Conservation (phyloP, 2,329 filamentous ascomycete genomes). For the Talaromyces sp. region DNA sequence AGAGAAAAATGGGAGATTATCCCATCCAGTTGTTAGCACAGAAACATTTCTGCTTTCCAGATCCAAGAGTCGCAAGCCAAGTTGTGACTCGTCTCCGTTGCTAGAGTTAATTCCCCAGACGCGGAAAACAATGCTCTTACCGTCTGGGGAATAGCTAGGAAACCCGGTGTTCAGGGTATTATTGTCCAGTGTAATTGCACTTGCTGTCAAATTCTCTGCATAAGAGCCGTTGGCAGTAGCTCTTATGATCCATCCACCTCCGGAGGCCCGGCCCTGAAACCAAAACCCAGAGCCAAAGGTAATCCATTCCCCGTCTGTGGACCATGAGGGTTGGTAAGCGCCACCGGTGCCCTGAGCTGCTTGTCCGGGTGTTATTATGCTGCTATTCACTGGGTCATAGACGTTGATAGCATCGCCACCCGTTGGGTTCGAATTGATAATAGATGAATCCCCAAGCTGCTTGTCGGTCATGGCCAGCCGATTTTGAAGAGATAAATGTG, state of each 20-base stretch:
- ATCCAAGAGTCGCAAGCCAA: constrained; percentile 12
- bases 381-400: constrained; percentile 9
- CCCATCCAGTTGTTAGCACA: constrained; percentile 12
- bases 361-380: not conserved
- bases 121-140: constrained; percentile 15
- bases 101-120: constrained; percentile 12
- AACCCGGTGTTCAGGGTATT: constrained; percentile 11
- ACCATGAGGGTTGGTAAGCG: not conserved
- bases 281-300: not conserved
- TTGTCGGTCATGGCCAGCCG: not conserved
- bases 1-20: constrained; percentile 14
- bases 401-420: constrained; percentile 11
- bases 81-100: not conserved
- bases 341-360: not conserved
- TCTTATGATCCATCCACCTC: constrained; percentile 12
- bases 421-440: not conserved
- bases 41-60: constrained; percentile 9
- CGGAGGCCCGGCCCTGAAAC: not conserved
- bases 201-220: constrained; percentile 5
- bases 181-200: not conserved
- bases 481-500: not conserved
- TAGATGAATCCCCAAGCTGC: not conserved
- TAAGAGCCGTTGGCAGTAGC: constrained; percentile 11
- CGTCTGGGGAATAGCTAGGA: constrained; percentile 15
- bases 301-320: not conserved